Percentiles rank a stretch among this genome's conserved stretches.
Conservation (phyloP, 2,329 filamentous ascomycete species). For the Penicillium sp. region DNA sequence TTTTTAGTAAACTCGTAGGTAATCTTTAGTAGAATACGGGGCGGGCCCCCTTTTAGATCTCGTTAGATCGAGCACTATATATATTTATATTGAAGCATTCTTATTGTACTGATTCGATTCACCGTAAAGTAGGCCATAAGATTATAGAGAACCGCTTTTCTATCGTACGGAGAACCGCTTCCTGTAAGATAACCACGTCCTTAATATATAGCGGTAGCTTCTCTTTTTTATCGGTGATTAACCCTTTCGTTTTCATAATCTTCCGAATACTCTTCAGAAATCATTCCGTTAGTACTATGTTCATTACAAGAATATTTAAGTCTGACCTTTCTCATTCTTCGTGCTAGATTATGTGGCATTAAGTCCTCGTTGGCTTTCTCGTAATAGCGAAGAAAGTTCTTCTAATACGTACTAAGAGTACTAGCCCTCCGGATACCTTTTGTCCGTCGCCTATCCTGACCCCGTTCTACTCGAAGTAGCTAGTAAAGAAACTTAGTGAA, state of each 20-base stretch:
- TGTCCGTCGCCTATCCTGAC: not conserved
- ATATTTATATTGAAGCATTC: not conserved
- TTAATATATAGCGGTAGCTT: not conserved
- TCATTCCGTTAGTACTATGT: not conserved
- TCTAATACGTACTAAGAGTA: not conserved
- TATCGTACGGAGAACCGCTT: not conserved
- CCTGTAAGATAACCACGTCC: not conserved
- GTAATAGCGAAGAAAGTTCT: not conserved
- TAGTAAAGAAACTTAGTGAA: not conserved
- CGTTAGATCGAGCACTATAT: not conserved
- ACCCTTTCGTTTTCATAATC: not conserved
- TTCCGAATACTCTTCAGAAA: not conserved
- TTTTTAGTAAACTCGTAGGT: not conserved
- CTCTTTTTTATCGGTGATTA: not conserved
- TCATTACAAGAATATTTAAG: not conserved
- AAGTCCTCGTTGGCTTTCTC: not conserved
- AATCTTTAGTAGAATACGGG: not conserved
- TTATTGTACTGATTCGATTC: not conserved
- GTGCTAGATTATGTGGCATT: not conserved
- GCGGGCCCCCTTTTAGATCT: not conserved
- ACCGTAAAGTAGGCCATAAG: conserved; percentile 1
- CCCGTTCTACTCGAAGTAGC: not conserved
- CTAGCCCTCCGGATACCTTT: not conserved
- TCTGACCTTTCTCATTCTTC: not conserved
- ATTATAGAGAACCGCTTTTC: conserved; percentile 1